Evolutionary conservation across 148 eudicot species (phyloP).

Genomic region (Amaranthus palmeri): DNA sequence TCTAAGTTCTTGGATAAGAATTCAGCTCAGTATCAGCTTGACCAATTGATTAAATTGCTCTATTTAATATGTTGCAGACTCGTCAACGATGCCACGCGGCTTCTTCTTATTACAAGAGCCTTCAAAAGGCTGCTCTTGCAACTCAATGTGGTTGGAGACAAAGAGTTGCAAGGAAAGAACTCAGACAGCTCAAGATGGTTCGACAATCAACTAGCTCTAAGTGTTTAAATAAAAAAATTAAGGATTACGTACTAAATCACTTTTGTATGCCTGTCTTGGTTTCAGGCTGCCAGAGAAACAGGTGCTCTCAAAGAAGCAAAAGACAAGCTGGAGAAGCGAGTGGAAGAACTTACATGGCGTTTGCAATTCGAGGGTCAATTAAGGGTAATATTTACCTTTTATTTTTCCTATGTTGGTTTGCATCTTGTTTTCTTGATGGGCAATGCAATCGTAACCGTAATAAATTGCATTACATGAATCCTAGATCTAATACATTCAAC

Average conservation of each 20-base stretch:
- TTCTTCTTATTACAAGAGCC: conserved; percentile 65
- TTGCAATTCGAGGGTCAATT: conserved; percentile 90
- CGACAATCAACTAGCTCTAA: conserved; percentile 20
- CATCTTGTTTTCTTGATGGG: neutral
- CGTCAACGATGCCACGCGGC: conserved; percentile 60
- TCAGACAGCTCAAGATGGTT: conserved; percentile 91
- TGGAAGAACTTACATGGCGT: conserved; percentile 98
- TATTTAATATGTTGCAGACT: conserved; percentile 56
- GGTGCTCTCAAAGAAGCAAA: conserved; percentile 98
- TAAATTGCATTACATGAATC: conserved; percentile 2
- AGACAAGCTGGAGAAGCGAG: conserved; percentile 93
- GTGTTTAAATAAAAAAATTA: conserved; percentile 7
- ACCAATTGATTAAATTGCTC: neutral
- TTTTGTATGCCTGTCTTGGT: conserved; percentile 24
- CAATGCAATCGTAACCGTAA: neutral
- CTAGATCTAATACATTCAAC: neutral
- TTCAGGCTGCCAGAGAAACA: conserved; percentile 95
- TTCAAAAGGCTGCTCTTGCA: conserved; percentile 71
- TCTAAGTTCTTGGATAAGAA: neutral
- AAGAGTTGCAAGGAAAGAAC: conserved; percentile 83
- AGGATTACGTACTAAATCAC: neutral
- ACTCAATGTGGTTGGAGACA: conserved; percentile 96
- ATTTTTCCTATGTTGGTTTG: neutral
- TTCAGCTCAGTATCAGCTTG: neutral
- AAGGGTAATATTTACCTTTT: conserved; percentile 43